These are phyloP conservation scores for Vachellia pachyceras DNA, from an alignment of 306 rosid species.

Conservation along the genomic window DNA sequence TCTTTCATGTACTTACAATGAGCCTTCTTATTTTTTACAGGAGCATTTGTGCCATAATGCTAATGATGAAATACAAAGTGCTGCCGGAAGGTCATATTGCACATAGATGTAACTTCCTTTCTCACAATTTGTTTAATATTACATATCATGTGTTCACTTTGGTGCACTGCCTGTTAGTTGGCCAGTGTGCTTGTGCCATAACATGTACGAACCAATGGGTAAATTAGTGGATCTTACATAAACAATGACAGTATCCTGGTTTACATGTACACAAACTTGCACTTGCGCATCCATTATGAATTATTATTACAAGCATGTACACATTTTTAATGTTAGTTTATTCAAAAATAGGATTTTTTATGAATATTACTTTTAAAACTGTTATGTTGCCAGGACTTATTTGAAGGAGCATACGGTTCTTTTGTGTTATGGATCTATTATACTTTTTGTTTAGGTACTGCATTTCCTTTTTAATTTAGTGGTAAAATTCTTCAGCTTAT, in stretches of 20 bases:
- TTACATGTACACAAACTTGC: neutral
- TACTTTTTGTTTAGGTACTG: neutral
- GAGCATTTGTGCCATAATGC: constrained; percentile 62
- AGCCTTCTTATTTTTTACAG: constrained; percentile 47
- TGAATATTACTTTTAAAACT: neutral
- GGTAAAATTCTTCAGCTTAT: neutral
- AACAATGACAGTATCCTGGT: neutral
- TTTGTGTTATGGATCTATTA: neutral
- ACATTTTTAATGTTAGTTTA: neutral
- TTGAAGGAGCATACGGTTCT: neutral
- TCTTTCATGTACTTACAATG: constrained; percentile 31
- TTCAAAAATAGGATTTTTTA: constrained; percentile 8
- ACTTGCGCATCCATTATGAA: neutral
- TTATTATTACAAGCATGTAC: neutral
- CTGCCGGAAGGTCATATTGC: constrained; percentile 68
- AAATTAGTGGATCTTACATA: constrained; percentile 20
- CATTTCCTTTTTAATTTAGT: constrained; percentile 14
- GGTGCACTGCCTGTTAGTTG: neutral
- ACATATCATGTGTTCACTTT: constrained; percentile 17
- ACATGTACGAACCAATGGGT: neutral
- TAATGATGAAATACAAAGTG: constrained; percentile 67
- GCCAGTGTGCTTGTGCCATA: neutral
- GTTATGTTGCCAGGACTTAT: neutral
- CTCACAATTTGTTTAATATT: neutral
- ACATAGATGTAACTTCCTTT: constrained; percentile 61